Conservation (phyloP, 129 eudicot species). For the Flaveria trinervia region DNA sequence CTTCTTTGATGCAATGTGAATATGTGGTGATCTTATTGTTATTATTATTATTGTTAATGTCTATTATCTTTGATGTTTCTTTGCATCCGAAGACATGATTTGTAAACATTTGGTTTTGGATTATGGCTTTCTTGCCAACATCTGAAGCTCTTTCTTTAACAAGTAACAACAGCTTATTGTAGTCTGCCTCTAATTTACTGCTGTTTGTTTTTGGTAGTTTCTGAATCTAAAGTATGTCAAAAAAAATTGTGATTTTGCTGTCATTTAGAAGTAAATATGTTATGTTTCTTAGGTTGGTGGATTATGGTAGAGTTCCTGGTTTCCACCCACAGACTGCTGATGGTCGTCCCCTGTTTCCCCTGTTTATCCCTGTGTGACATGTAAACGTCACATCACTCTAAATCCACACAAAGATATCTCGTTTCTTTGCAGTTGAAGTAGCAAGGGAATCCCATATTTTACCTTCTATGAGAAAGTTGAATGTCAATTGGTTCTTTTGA, state of each 20-base stretch:
- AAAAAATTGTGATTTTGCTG: neutral
- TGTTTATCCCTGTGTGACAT: too few relatives aligned
- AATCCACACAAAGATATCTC: neutral
- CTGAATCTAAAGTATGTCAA: neutral
- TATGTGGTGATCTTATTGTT: neutral
- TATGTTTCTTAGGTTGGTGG: neutral
- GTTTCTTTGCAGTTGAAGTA: too few relatives aligned
- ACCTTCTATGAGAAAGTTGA: too few relatives aligned
- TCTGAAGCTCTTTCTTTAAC: too few relatives aligned
- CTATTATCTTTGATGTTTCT: neutral
- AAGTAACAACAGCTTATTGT: neutral
- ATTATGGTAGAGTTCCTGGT: too few relatives aligned
- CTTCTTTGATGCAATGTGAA: neutral
- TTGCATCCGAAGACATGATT: neutral
- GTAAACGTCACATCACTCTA: too few relatives aligned
- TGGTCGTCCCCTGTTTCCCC: too few relatives aligned
- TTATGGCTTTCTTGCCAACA: neutral
- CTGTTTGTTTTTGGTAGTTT: neutral
- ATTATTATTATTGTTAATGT: neutral
- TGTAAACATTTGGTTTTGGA: neutral
- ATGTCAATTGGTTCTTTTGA: too few relatives aligned
- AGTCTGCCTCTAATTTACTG: neutral
- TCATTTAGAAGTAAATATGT: too few relatives aligned
- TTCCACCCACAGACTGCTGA: too few relatives aligned
- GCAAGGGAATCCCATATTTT: neutral